Evolutionary conservation across 352 stramenopile species (phyloP), one percentile per base, ranked within the genome.

Genomic region (Pythium utonaiense): DNA sequence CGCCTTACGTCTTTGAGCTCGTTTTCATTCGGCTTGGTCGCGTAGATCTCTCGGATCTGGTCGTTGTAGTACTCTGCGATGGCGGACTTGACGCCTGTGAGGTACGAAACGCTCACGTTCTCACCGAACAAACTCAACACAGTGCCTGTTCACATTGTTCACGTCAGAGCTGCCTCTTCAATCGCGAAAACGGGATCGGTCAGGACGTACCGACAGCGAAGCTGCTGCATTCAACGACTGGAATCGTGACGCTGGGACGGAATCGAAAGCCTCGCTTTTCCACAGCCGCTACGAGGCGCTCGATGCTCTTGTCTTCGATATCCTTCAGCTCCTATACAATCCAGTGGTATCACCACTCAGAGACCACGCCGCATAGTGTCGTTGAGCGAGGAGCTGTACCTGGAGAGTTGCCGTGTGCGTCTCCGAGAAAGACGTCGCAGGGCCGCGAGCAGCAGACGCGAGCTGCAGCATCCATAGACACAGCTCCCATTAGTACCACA

Each of bases 11-110:
- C 85, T 66, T 94, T 94, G 4, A 93, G 69, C 57, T 77, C 67
- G 4, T 58, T 61, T 63, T 87, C 68, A 1, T 89, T 63, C 0
- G 70, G 76, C 31, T 86, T 81, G 5, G 63, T 64, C 24, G 78
- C 80, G 61, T 93, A 89, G n/a, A 95, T 81, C 56, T 95, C 85
- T 17, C 85, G 83, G 49, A 95, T 93, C 58, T 95, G 85, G 65
- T 95, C 85, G 68, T 95, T 95, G 70, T 93, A 95, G 69, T 91
- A 92, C 55, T 95, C 85, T 31, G 78, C 83, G 44, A 93, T 82
- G 3, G 81, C 85, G 57, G 77, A 75, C 64, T 93, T 95, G 36
- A 91, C 70, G 17, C 85, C 85, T 6, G 71, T 75, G 53, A 86
- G 53, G 60, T 89, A 91, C n/a, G 83, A 83, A 13, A 69, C 77